Evolutionary conservation across 805 yeast species (phyloP).

Genomic region (Jamesozyma gamospora): DNA sequence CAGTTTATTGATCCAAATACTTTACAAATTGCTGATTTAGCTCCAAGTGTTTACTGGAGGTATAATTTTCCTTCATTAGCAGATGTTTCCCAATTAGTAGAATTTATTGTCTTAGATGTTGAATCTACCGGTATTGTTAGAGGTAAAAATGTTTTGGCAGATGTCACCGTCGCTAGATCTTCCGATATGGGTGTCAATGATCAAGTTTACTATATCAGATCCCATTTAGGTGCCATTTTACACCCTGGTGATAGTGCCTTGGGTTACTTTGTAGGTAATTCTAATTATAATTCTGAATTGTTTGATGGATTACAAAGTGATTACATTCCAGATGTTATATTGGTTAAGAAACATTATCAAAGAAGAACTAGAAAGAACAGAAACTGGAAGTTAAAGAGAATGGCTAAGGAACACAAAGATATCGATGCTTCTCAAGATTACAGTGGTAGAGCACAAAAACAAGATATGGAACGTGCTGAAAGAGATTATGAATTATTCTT

Average conservation of each 20-base stretch:
- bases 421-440: slow-evolving; percentile 61
- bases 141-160: slow-evolving; percentile 79
- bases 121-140: slow-evolving; percentile 78
- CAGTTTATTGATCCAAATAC: slow-evolving; percentile 84
- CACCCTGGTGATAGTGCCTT: slow-evolving; percentile 94
- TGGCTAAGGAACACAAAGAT: slow-evolving; percentile 93
- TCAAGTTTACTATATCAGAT: slow-evolving; percentile 68
- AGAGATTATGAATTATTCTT: slow-evolving; percentile 90
- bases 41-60: slow-evolving; percentile 71
- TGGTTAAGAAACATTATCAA: slow-evolving; percentile 81
- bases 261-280: slow-evolving; percentile 79
- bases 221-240: slow-evolving; percentile 87
- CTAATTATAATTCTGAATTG: slow-evolving; percentile 80
- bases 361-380: slow-evolving; percentile 67
- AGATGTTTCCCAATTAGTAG: slow-evolving; percentile 66
- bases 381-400: slow-evolving; percentile 91
- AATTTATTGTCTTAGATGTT: slow-evolving; percentile 84
- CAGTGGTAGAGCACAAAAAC: slow-evolving; percentile 63
- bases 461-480: slow-evolving; percentile 86
- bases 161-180: slow-evolving; percentile 82
- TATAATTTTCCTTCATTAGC: slow-evolving; percentile 67
- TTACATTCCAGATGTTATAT: slow-evolving; percentile 71
- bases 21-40: slow-evolving; percentile 65
- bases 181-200: slow-evolving; percentile 83
- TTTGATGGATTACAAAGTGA: slow-evolving; percentile 60